phyloP scores from a whole-genome alignment of 2,329 filamentous ascomycete genomes.

The Fusarium zealandicum region DNA sequence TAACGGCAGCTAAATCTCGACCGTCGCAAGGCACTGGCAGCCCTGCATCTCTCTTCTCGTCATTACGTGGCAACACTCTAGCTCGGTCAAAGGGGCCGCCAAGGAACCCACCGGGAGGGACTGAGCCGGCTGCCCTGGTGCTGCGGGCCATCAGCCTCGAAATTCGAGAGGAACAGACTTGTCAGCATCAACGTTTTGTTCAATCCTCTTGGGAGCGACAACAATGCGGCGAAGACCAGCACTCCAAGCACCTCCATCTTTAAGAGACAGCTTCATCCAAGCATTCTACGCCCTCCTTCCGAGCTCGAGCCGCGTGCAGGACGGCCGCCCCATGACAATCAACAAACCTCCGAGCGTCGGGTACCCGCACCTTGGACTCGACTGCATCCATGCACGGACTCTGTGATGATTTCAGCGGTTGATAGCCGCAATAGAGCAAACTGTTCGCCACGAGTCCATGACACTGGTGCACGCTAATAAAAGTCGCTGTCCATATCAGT shows the following conservation, averaged over 20 bases:
- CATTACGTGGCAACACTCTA: conserved; percentile 43
- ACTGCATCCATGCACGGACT: conserved; percentile 32
- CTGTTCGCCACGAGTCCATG: conserved; percentile 1
- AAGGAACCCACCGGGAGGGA: conserved; percentile 32
- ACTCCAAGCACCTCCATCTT: neutral
- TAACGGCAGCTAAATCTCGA: conserved; percentile 13
- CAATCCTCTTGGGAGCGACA: neutral
- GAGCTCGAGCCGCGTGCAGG: conserved; percentile 16
- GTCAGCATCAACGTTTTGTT: conserved; percentile 15
- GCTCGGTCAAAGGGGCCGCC: conserved; percentile 41
- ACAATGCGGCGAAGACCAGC: conserved; percentile 7
- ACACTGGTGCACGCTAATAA: neutral
- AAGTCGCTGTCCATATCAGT: neutral
- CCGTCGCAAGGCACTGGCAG: conserved; percentile 20
- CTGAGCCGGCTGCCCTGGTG: conserved; percentile 30
- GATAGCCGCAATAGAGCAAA: conserved; percentile 1
- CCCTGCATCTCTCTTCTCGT: conserved; percentile 31
- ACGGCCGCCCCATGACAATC: conserved; percentile 12
- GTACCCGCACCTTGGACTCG: conserved; percentile 32
- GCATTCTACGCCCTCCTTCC: neutral
- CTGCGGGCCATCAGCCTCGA: conserved; percentile 22
- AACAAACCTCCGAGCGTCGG: conserved; percentile 33
- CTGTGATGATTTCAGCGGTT: conserved; percentile 25
- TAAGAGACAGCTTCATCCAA: neutral
- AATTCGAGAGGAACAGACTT: neutral